Percentiles rank a stretch among this genome's conserved stretches.
Conservation (phyloP, 441 rosid species). For the Mallotus japonicus region DNA sequence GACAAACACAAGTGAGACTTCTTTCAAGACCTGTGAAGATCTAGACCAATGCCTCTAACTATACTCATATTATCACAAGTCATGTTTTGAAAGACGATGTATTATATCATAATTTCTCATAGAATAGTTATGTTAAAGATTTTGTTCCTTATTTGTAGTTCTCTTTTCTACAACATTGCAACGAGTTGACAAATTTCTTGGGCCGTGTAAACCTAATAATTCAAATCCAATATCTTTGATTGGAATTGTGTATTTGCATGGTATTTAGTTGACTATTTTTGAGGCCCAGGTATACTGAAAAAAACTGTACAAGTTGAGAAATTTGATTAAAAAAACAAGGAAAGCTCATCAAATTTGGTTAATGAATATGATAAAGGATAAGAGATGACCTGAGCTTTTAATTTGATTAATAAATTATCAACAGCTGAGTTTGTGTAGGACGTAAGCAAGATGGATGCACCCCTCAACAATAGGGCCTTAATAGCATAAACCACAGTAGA, state of each 20-base stretch:
- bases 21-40: not conserved
- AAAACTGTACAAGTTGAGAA: not conserved
- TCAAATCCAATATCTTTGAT: not conserved
- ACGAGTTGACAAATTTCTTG: not conserved
- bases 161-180: not conserved
- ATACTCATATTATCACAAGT: too few relatives aligned
- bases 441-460: conserved; percentile 89
- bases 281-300: not conserved
- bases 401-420: conserved; percentile 92
- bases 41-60: not conserved
- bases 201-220: not conserved
- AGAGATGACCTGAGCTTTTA: conserved; percentile 85
- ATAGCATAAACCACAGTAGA: conserved; percentile 95
- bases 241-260: not conserved
- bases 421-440: conserved; percentile 99
- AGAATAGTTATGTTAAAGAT: not conserved
- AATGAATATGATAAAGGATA: conserved; percentile 17
- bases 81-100: too few relatives aligned
- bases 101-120: not conserved
- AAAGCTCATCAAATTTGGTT: not conserved
- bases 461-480: conserved; percentile 92
- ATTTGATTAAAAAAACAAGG: not conserved
- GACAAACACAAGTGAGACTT: not conserved
- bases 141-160: not conserved
- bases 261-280: not conserved